These are phyloP conservation scores for Penicillium parvum DNA, from an alignment of 495 filamentous ascomycete genomes.

Conservation along the genomic window DNA sequence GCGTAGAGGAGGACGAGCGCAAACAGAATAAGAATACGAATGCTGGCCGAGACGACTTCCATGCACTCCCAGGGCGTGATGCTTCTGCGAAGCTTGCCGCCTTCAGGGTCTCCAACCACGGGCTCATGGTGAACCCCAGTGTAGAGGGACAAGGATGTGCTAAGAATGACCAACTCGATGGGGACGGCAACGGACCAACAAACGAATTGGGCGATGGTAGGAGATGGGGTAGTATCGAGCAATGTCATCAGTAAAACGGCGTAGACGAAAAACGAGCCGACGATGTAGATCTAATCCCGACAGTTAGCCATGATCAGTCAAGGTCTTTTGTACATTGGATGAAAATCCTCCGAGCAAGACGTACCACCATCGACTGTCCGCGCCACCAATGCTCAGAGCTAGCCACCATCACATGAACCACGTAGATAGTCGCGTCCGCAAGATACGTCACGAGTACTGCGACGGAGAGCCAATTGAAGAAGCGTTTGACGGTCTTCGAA, in stretches of 20 bases:
- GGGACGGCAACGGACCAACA: conserved; percentile 67
- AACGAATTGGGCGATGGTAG: conserved; percentile 64
- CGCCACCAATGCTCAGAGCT: conserved; percentile 82
- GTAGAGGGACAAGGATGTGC: conserved; percentile 58
- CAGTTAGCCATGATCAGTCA: conserved; percentile 10
- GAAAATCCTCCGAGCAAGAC: conserved; percentile 26
- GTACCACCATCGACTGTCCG: conserved; percentile 76
- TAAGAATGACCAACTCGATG: conserved; percentile 65
- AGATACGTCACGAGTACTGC: conserved; percentile 66
- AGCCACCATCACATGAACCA: conserved; percentile 66
- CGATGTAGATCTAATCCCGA: conserved; percentile 65
- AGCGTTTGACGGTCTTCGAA: conserved; percentile 53
- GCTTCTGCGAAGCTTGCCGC: conserved; percentile 39
- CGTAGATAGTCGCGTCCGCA: conserved; percentile 67
- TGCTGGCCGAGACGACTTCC: conserved; percentile 54
- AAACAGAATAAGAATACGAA: conserved; percentile 58
- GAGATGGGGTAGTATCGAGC: conserved; percentile 71
- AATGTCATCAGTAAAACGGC: conserved; percentile 70
- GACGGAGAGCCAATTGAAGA: conserved; percentile 72
- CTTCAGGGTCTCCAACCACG: conserved; percentile 49
- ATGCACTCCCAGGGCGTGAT: conserved; percentile 63
- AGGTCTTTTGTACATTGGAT: background rate
- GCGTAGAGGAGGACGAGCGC: conserved; percentile 57
- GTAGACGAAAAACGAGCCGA: conserved; percentile 73
- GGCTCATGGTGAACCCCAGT: conserved; percentile 55